These are phyloP conservation scores for Suhomyces bolitotheri DNA, from an alignment of 1,139 yeast species.

Conservation along the genomic window DNA sequence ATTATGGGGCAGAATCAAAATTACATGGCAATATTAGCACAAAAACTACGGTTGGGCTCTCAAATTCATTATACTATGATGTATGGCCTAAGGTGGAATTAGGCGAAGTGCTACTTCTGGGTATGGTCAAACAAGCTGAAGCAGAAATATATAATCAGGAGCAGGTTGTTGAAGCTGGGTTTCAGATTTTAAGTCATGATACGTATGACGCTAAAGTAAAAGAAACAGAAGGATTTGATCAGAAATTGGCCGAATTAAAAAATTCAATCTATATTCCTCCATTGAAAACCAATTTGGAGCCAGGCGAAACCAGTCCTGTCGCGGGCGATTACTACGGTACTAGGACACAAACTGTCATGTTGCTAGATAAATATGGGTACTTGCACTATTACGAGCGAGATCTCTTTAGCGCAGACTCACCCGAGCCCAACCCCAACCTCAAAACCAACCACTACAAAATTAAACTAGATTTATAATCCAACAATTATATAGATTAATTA, in stretches of 20 bases:
- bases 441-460: constrained; percentile 12
- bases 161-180: constrained; percentile 49
- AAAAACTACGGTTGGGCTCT: constrained; percentile 50
- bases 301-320: constrained; percentile 13
- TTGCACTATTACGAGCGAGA: constrained; percentile 43
- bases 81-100: constrained; percentile 73
- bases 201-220: constrained; percentile 35
- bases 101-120: constrained; percentile 50
- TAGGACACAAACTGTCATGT: constrained; percentile 78
- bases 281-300: constrained; percentile 25
- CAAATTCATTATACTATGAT: constrained; percentile 59
- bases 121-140: constrained; percentile 34
- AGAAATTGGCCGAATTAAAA: constrained; percentile 46
- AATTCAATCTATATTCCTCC: constrained; percentile 77
- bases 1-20: constrained; percentile 11
- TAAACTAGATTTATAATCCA: constrained; percentile 1
- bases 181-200: constrained; percentile 53
- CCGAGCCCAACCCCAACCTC: constrained; percentile 8
- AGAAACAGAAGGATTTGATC: constrained; percentile 26
- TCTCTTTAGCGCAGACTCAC: constrained; percentile 31
- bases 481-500: background rate
- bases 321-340: constrained; percentile 76
- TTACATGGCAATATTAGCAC: constrained; percentile 17
- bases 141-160: constrained; percentile 32
- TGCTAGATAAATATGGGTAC: constrained; percentile 52